Conservation (phyloP, 139 green algal genomes). For the Chlamydomonas eustigma region DNA sequence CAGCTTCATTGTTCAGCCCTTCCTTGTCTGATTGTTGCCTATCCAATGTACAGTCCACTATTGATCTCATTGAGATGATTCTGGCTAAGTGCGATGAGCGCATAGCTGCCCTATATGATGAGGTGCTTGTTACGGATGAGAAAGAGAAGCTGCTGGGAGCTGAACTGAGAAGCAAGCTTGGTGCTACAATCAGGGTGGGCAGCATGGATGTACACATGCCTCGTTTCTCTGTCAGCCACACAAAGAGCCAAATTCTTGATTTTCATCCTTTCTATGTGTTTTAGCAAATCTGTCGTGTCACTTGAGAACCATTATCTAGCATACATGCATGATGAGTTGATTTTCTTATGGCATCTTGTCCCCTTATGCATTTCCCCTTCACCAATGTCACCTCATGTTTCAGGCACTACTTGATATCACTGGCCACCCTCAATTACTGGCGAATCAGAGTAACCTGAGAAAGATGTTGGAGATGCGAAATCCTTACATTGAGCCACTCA, state of each 20-base stretch:
- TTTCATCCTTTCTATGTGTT: too few relatives aligned
- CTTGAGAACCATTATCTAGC: too few relatives aligned
- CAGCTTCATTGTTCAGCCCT: too few relatives aligned
- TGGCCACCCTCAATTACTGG: constrained; percentile 66
- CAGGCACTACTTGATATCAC: constrained; percentile 50
- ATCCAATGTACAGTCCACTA: constrained; percentile 59
- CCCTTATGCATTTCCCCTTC: too few relatives aligned
- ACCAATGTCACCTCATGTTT: not conserved
- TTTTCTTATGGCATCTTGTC: too few relatives aligned
- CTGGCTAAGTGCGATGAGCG: constrained; percentile 91
- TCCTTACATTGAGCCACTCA: constrained; percentile 90
- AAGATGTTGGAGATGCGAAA: constrained; percentile 81
- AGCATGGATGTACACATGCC: too few relatives aligned
- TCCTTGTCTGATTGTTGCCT: too few relatives aligned
- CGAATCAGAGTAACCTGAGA: constrained; percentile 70
- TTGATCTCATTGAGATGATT: constrained; percentile 99
- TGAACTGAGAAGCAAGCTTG: constrained; percentile 44
- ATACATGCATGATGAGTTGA: too few relatives aligned
- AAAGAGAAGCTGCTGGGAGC: constrained; percentile 61
- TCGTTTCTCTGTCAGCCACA: too few relatives aligned
- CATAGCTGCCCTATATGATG: constrained; percentile 52
- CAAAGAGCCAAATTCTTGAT: too few relatives aligned
- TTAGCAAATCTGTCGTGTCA: too few relatives aligned
- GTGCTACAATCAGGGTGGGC: not conserved
- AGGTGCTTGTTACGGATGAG: constrained; percentile 24